Conservation (phyloP, 192 early-diverging fungal species). For the Rhizoclosmatium globosum region DNA sequence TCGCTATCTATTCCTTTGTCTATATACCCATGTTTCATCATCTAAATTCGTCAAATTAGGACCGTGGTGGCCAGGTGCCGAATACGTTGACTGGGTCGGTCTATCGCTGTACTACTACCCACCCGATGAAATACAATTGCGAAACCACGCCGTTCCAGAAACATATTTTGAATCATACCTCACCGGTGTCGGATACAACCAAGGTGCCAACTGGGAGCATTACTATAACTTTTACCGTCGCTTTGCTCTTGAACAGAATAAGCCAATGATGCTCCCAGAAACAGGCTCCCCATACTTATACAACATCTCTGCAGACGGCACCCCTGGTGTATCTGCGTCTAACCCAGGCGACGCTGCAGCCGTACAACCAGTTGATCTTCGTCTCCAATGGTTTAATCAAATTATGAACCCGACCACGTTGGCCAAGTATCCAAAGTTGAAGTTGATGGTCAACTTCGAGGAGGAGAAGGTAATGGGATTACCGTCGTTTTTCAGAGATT, state of each 20-base stretch:
- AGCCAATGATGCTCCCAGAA: constrained; percentile 56
- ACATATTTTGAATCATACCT: constrained; percentile 25
- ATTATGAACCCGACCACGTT: neutral
- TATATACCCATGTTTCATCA: too few species aligned
- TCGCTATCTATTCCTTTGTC: too few species aligned
- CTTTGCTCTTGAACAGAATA: constrained; percentile 41
- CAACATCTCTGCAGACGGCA: neutral
- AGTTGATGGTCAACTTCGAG: constrained; percentile 52
- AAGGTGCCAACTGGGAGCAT: neutral
- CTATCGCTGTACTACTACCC: constrained; percentile 51
- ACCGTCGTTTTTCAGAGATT: neutral
- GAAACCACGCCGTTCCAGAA: constrained; percentile 9
- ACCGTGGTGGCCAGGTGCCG: constrained; percentile 35
- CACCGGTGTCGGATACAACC: constrained; percentile 33
- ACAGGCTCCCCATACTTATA: constrained; percentile 43
- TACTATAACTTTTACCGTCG: constrained; percentile 51
- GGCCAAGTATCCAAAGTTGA: neutral
- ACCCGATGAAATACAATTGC: neutral
- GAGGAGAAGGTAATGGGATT: constrained; percentile 37
- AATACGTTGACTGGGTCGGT: constrained; percentile 58
- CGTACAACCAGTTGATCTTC: constrained; percentile 37
- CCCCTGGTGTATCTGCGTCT: neutral
- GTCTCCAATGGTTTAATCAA: neutral
- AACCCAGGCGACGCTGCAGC: constrained; percentile 8
- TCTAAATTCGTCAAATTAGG: too few species aligned